A percentile compares a stretch with the other conserved stretches of the same genome.
Conservation (phyloP, 306 rosid genomes). For the Lablab purpureus region DNA sequence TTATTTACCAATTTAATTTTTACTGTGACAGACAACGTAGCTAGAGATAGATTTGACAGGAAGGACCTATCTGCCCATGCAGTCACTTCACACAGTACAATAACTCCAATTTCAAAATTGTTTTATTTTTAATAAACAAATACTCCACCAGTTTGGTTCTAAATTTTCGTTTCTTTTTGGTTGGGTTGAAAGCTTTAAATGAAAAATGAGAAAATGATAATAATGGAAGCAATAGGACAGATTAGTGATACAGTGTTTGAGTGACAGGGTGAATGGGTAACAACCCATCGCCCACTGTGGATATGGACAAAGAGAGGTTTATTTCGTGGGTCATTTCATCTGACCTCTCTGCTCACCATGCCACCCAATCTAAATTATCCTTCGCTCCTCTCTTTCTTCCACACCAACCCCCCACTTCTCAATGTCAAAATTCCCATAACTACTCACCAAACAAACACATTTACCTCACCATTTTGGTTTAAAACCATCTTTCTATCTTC, state of each 20-base stretch:
- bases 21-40: constrained; percentile 45
- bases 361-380: constrained; percentile 46
- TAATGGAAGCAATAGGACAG: constrained; percentile 22
- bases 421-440: constrained; percentile 23
- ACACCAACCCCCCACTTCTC: not conserved
- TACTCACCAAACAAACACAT: not conserved
- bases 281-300: constrained; percentile 56
- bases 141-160: too few relatives aligned
- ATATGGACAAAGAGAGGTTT: constrained; percentile 44
- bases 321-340: constrained; percentile 52
- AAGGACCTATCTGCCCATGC: constrained; percentile 72
- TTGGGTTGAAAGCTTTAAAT: not conserved
- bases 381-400: constrained; percentile 35
- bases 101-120: constrained; percentile 30
- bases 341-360: constrained; percentile 46
- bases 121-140: too few relatives aligned
- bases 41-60: constrained; percentile 71
- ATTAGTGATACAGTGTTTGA: constrained; percentile 16
- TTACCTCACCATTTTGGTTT: too few relatives aligned
- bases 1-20: constrained; percentile 7
- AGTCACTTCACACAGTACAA: constrained; percentile 76
- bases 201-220: not conserved
- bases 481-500: too few relatives aligned
- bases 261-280: constrained; percentile 51
- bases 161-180: too few relatives aligned